These are phyloP conservation scores for Moesziomyces antarcticus DNA, from an alignment of 1,284 basidiomycete genomes.

Conservation along the genomic window DNA sequence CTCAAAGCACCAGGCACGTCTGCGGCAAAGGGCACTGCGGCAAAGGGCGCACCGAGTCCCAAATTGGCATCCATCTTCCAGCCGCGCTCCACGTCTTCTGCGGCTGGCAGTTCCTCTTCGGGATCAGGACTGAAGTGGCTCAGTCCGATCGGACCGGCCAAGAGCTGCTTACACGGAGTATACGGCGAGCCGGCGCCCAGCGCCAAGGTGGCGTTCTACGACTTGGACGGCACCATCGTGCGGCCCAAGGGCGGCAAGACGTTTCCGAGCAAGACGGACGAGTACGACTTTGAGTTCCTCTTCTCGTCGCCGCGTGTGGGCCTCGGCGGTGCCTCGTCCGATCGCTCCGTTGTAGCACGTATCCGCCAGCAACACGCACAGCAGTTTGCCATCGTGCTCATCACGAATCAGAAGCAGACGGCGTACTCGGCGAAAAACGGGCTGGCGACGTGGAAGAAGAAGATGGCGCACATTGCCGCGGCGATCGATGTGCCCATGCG, in stretches of 20 bases:
- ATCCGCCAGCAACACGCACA: conserved; percentile 25
- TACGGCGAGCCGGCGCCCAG: conserved; percentile 29
- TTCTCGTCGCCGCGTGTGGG: conserved; percentile 6
- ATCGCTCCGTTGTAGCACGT: conserved; percentile 13
- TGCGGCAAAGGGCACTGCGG: background rate
- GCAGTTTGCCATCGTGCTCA: conserved; percentile 39
- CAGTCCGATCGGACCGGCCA: conserved; percentile 18
- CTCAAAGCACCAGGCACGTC: conserved; percentile 4
- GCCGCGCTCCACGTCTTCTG: conserved; percentile 5
- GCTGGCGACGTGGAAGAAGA: conserved; percentile 50
- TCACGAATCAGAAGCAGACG: conserved; percentile 56
- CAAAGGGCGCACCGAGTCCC: background rate
- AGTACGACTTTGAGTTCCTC: conserved; percentile 52
- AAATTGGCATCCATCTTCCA: conserved; percentile 48
- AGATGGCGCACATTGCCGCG: conserved; percentile 42
- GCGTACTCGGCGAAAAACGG: conserved; percentile 16
- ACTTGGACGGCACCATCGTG: conserved; percentile 58
- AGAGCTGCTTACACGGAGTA: conserved; percentile 37
- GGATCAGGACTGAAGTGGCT: conserved; percentile 28
- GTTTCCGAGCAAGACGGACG: conserved; percentile 48
- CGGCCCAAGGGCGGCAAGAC: conserved; percentile 46
- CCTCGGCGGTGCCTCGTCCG: background rate
- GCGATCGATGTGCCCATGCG: conserved; percentile 52
- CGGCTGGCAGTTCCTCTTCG: conserved; percentile 7
- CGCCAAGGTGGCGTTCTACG: conserved; percentile 52